These are phyloP conservation scores for Amauroascus niger DNA, from an alignment of 2,329 filamentous ascomycete species.

Conservation along the genomic window DNA sequence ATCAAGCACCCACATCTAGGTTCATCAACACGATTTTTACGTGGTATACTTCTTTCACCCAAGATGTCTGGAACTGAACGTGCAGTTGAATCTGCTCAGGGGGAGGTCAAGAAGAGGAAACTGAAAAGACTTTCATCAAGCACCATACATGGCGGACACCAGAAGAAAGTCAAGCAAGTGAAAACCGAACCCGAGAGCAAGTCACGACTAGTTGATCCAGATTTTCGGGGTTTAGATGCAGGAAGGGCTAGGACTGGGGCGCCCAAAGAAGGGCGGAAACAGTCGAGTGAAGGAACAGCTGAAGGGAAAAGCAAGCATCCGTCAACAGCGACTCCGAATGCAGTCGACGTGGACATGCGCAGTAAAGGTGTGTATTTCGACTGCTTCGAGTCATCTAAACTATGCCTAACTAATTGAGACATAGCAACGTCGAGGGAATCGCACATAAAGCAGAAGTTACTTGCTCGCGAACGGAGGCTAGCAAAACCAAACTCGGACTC, in stretches of 20 bases:
- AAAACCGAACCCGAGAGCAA: background rate
- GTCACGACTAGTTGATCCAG: background rate
- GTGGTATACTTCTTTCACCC: slow-evolving; percentile 2
- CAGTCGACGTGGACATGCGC: slow-evolving; percentile 11
- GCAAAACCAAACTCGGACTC: slow-evolving; percentile 88
- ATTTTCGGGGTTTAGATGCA: background rate
- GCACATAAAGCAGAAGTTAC: slow-evolving; percentile 83
- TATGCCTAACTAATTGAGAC: slow-evolving; percentile 1
- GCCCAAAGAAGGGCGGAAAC: background rate
- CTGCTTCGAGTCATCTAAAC: background rate
- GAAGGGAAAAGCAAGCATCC: slow-evolving; percentile 2
- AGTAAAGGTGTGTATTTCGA: slow-evolving; percentile 21
- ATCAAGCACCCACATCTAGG: no score
- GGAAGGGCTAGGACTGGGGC: background rate
- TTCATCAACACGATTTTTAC: background rate
- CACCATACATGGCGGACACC: background rate
- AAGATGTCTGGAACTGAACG: slow-evolving; percentile 37
- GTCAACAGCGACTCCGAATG: slow-evolving; percentile 13
- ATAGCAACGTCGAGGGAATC: slow-evolving; percentile 70
- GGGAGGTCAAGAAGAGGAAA: slow-evolving; percentile 35
- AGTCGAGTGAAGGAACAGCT: slow-evolving; percentile 8
- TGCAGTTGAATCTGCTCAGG: slow-evolving; percentile 30
- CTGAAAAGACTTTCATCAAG: slow-evolving; percentile 23
- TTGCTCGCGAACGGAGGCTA: slow-evolving; percentile 79
- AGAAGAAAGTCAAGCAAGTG: background rate